Base-by-base conservation (phyloP, 306 rosid genomes). In the Medicago lupulina region DNA sequence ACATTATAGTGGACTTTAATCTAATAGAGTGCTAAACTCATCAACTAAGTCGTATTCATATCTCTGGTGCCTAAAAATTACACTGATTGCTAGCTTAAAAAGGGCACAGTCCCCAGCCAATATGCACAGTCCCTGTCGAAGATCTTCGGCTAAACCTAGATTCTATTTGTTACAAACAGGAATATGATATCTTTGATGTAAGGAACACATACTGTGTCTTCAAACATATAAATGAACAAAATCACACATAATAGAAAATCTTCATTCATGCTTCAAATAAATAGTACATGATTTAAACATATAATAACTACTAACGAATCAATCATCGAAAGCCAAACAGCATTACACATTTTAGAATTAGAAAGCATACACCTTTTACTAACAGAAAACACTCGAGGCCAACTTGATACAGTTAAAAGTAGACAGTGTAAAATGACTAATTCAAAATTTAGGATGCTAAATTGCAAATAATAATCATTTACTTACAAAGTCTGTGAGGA, bases 401-500 rank as follows among this genome's bases (percentile, higher is more conserved):
- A 46, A 50, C 28, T 11, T 47, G 71, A 51, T 57, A 36, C 17
- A 18, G 54, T 61, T 51, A 57, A 62, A 53, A 81, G 12, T 28
- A 61, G 46, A 75, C 18, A 15, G 18, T 4, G 54, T 55, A 70
- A 67, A 75, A 60, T 49, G 58, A 36, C 67, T 13, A 19, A 19
- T 65, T 66, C 36, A 77, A 63, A 53, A 21, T 10, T 53, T 43
- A 65, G 31, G 66, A 64, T 53, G 21, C 55, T 71, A 55, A 53
- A 68, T 18, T 51, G 55, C 41, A 36, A 47, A 66, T 49, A 17
- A 60, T 77, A 69, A 31, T 66, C 61, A 61, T 28, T 59, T 54
- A 73, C 75, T 13, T 15, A 70, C 49, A 71, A 65, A 23, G 46
- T 13, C 68, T 49, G 81, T 43, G 51, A 44, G n/a, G 12, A 43